These are phyloP conservation scores for Chrysoporthe deuterocubensis DNA, from an alignment of 2,329 filamentous ascomycete genomes.

Conservation along the genomic window DNA sequence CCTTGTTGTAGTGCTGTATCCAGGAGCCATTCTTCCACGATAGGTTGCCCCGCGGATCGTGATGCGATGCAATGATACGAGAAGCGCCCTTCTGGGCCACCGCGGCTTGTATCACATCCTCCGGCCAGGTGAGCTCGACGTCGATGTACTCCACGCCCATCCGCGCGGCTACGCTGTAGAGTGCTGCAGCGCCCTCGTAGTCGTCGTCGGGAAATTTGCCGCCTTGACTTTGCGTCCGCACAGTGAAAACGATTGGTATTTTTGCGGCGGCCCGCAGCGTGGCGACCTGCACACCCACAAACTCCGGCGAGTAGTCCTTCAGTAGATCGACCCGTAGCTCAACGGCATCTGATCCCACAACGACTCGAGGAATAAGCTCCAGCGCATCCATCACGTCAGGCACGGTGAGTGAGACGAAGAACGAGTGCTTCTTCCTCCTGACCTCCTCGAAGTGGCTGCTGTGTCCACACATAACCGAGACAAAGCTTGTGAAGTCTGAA, in stretches of 20 bases:
- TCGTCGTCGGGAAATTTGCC: conserved; percentile 83
- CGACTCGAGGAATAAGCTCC: conserved; percentile 70
- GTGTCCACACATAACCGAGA: conserved; percentile 69
- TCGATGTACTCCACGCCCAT: conserved; percentile 93
- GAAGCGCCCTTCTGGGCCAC: conserved; percentile 70
- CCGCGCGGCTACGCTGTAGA: conserved; percentile 80
- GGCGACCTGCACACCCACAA: conserved; percentile 80
- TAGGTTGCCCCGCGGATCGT: conserved; percentile 78
- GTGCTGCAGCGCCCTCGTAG: conserved; percentile 68
- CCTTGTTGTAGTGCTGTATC: conserved; percentile 87
- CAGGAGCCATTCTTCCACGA: conserved; percentile 94
- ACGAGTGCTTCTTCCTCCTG: conserved; percentile 74
- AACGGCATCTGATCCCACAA: conserved; percentile 88
- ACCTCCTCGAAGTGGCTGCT: conserved; percentile 58
- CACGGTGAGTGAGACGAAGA: conserved; percentile 90
- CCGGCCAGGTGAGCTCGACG: conserved; percentile 84
- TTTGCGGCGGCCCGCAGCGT: conserved; percentile 73
- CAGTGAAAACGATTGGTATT: conserved; percentile 88
- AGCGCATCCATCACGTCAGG: conserved; percentile 70
- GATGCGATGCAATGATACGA: conserved; percentile 92
- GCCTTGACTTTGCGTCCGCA: conserved; percentile 84
- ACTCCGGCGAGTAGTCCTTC: conserved; percentile 75
- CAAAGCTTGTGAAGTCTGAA: conserved; percentile 74
- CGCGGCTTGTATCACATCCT: conserved; percentile 72
- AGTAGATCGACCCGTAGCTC: conserved; percentile 93